A percentile compares a stretch with the other conserved stretches of the same genome.
Evolutionary conservation across 441 rosid species (phyloP).

Genomic region (Populus hybrid): DNA sequence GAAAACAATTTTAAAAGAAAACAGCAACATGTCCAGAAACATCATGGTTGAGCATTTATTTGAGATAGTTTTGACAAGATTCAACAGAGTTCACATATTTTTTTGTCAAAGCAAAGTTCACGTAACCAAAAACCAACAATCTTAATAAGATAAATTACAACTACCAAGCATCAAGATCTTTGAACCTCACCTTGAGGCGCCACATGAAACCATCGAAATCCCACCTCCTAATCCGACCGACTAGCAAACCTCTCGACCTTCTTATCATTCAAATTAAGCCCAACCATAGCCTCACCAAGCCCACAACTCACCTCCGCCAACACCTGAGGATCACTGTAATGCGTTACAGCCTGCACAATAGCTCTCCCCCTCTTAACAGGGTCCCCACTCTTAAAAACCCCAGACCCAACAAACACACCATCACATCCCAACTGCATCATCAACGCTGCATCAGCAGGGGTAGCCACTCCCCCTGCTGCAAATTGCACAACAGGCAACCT

Average conservation of each 20-base stretch:
- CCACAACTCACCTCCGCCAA: slow-evolving; percentile 87
- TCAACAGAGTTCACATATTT: neutral
- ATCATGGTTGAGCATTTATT: neutral
- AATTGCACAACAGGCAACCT: slow-evolving; percentile 95
- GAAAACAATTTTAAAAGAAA: neutral
- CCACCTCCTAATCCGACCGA: slow-evolving; percentile 49
- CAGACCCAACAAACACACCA: slow-evolving; percentile 90
- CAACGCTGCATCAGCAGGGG: slow-evolving; percentile 94
- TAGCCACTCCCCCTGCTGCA: slow-evolving; percentile 97
- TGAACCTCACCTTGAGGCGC: slow-evolving; percentile 9
- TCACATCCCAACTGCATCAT: slow-evolving; percentile 99
- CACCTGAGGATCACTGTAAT: slow-evolving; percentile 82
- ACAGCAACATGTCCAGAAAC: neutral
- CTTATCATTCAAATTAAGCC: slow-evolving; percentile 67
- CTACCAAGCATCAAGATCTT: neutral
- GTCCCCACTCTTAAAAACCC: slow-evolving; percentile 92
- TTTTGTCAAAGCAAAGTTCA: neutral
- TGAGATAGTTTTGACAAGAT: neutral
- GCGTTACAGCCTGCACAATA: slow-evolving; percentile 91
- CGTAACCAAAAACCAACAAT: neutral
- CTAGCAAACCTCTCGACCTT: slow-evolving; percentile 91
- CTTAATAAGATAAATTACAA: neutral
- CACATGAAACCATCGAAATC: neutral
- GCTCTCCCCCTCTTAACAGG: slow-evolving; percentile 89
- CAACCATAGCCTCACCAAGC: slow-evolving; percentile 95